Evolutionary conservation across 1,284 basidiomycete genomes (phyloP), one percentile per base, ranked within the genome.

Genomic region (Phylloboletellus chloephorus): DNA sequence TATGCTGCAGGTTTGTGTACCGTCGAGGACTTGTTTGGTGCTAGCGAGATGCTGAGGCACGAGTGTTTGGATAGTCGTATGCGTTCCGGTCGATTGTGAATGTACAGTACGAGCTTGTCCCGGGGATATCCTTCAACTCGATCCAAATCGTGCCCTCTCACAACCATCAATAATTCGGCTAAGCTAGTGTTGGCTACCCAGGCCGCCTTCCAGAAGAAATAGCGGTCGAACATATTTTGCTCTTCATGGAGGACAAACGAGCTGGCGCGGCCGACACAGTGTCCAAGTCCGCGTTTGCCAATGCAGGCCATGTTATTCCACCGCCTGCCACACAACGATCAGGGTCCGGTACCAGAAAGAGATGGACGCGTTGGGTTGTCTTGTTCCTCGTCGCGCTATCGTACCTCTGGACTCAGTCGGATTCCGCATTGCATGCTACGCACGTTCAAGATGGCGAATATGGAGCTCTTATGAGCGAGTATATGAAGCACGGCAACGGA

Each of bases 11-110:
- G 78, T 91, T 11, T 93, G 92, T 56, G 69, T 85, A 39, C 88
- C 89, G 7, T 71, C 76, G 25, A 78, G 89, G 50, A 83, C 82
- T 13, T 82, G 77, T 49, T 66, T 92, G 33, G 79, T 92, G 13
- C 70, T 92, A 7, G 82, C 73, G 22, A 82, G 73, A 48, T 48
- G 53, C 22, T 49, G 49, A 43, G 17, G 37, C 13, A 29, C 24
- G 11, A 29, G 9, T 20, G 7, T 39, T 46, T 29, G 20, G 16
- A 41, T 33, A n/a, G n/a, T n/a, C 23, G 23, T 24, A 24, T 24
- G 23, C 23, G 23, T 7, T 24, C 7, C n/a, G n/a, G n/a, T n/a
- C n/a, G n/a, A n/a, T n/a, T n/a, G n/a, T n/a, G n/a, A n/a, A n/a
- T n/a, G n/a, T n/a, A n/a, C n/a, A n/a, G n/a, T n/a, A n/a, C n/a